Evolutionary conservation across 208 protist species (phyloP).

Genomic region (Eutreptiella sp.): DNA sequence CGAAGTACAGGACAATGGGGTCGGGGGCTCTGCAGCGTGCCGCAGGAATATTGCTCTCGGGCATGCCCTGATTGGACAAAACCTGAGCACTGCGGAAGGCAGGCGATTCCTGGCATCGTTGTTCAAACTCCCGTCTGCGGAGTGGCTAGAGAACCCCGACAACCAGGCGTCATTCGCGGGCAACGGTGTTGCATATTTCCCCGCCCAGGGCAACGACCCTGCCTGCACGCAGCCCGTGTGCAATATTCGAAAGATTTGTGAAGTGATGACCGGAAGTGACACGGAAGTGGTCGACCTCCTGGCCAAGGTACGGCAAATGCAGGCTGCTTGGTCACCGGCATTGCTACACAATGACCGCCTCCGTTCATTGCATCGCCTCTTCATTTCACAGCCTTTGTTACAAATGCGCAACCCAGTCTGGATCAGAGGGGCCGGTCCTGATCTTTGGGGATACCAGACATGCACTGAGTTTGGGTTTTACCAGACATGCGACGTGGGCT

Average conservation of each 20-base stretch:
- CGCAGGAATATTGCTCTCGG: constrained; percentile 7
- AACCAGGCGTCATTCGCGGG: constrained; percentile 31
- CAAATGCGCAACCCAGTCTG: too few species aligned
- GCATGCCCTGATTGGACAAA: constrained; percentile 31
- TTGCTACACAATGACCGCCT: too few species aligned
- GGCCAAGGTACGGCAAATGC: not conserved
- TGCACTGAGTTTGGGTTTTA: constrained; percentile 50
- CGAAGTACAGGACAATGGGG: constrained; percentile 14
- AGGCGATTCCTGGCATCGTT: constrained; percentile 1
- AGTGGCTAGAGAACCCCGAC: constrained; percentile 14
- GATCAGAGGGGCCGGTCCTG: too few species aligned
- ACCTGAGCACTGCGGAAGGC: constrained; percentile 17
- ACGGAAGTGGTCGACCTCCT: constrained; percentile 14
- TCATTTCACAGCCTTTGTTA: too few species aligned
- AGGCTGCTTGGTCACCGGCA: not conserved
- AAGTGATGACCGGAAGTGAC: constrained; percentile 29
- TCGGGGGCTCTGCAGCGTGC: constrained; percentile 33
- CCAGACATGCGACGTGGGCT: constrained; percentile 41
- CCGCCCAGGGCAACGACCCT: constrained; percentile 39
- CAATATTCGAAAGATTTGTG: constrained; percentile 36
- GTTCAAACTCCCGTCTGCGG: constrained; percentile 14
- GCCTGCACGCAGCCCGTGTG: constrained; percentile 20
- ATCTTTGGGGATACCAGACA: constrained; percentile 37
- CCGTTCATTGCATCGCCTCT: too few species aligned
- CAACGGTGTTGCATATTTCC: constrained; percentile 28